Conservation (phyloP, 1,284 basidiomycete species). For the Ustilago lituana region DNA sequence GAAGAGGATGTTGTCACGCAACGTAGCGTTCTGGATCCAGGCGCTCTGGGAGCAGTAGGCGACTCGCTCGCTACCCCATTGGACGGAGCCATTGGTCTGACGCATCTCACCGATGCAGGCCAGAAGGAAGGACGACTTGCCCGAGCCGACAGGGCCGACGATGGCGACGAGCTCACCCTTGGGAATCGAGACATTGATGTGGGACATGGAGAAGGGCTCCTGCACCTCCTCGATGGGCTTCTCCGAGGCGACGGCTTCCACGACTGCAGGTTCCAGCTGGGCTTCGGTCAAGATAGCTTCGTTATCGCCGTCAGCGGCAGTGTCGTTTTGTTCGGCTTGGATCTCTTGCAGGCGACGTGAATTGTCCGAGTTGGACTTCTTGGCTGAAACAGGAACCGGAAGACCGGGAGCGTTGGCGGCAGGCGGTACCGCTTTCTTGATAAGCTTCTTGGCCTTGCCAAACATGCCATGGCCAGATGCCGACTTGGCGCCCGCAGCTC, state of each 20-base stretch:
- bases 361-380: conserved; percentile 24
- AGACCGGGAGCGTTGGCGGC: conserved; percentile 31
- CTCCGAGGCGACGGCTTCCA: conserved; percentile 20
- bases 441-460: conserved; percentile 36
- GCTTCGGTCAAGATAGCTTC: conserved; percentile 30
- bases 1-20: conserved; percentile 72
- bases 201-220: conserved; percentile 54
- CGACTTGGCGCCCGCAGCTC: background rate
- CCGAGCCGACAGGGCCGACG: conserved; percentile 65
- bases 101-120: conserved; percentile 65
- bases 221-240: conserved; percentile 22
- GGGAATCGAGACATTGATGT: conserved; percentile 48
- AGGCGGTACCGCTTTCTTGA: conserved; percentile 17
- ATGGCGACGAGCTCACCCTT: conserved; percentile 59
- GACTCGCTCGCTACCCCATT: conserved; percentile 68
- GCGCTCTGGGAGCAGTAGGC: conserved; percentile 85
- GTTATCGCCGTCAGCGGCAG: conserved; percentile 24
- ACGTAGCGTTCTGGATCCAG: conserved; percentile 86
- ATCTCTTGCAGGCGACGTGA: conserved; percentile 30
- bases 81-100: conserved; percentile 49
- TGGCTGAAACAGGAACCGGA: conserved; percentile 27
- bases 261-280: conserved; percentile 26
- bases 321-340: conserved; percentile 38
- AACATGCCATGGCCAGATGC: conserved; percentile 18
- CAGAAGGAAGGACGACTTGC: conserved; percentile 63